Evolutionary conservation across 345 rosid species (phyloP).

Genomic region (Raphanus sativus): DNA sequence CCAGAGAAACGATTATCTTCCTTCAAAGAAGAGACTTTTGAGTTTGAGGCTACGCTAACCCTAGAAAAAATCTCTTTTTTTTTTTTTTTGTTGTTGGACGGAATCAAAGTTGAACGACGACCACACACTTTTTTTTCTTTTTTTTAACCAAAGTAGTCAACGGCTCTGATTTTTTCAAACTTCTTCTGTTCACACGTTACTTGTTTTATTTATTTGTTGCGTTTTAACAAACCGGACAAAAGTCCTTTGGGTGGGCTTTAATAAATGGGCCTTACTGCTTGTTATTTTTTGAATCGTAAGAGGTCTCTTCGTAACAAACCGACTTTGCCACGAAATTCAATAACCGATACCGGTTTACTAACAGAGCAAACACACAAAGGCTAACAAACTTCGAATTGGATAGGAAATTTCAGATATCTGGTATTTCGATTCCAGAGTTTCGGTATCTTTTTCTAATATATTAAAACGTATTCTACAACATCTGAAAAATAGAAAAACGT

Average conservation of each 20-base stretch:
- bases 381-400: not conserved
- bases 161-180: not conserved
- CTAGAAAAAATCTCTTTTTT: not conserved
- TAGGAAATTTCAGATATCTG: too few relatives aligned
- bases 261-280: constrained; percentile 2
- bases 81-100: not conserved
- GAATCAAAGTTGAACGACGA: not conserved
- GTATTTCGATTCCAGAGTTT: too few relatives aligned
- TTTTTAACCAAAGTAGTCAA: not conserved
- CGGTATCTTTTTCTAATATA: too few relatives aligned
- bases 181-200: not conserved
- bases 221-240: not conserved
- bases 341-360: constrained; percentile 18
- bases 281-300: not conserved
- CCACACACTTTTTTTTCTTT: not conserved
- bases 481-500: too few relatives aligned
- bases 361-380: not conserved
- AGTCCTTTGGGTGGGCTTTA: not conserved
- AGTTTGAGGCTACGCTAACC: not conserved
- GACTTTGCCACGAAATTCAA: not conserved
- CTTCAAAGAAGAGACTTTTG: not conserved
- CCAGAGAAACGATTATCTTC: not conserved
- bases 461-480: too few relatives aligned
- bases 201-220: not conserved
- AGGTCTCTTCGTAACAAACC: not conserved